A percentile compares a stretch with the other conserved stretches of the same genome.
These are phyloP conservation scores for Sarocladiaceae sp. DNA, from an alignment of 2,329 filamentous ascomycete species.

Conservation along the genomic window DNA sequence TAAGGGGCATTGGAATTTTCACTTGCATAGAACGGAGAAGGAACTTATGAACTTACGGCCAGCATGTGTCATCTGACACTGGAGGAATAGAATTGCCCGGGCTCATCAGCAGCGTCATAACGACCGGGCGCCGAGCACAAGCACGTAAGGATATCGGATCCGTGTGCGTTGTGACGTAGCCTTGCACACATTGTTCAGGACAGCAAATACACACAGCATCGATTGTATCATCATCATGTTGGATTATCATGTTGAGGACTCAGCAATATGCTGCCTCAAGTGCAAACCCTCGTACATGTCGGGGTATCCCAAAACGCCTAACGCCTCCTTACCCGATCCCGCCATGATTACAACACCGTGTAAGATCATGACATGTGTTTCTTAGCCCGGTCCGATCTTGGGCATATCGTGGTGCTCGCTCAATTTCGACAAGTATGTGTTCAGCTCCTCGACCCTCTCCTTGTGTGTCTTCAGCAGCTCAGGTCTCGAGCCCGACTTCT, in stretches of 20 bases:
- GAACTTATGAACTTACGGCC: neutral
- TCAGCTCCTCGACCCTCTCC: conserved; percentile 91
- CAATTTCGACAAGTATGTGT: conserved; percentile 84
- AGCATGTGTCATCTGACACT: conserved; percentile 1
- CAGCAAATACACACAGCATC: neutral
- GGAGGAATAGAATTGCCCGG: neutral
- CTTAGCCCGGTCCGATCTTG: conserved; percentile 58
- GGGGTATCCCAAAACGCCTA: conserved; percentile 9
- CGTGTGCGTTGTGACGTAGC: neutral
- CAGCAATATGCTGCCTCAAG: neutral
- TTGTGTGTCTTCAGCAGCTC: conserved; percentile 96
- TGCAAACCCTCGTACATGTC: neutral
- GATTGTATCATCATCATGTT: neutral
- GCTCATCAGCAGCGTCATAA: neutral
- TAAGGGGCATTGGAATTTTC: neutral
- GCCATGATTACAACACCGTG: too few relatives aligned
- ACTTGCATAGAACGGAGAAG: neutral
- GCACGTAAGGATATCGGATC: neutral
- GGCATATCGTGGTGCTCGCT: conserved; percentile 98
- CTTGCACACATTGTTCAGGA: conserved; percentile 1
- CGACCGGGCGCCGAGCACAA: too few relatives aligned
- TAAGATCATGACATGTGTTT: neutral
- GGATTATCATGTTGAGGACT: too few relatives aligned
- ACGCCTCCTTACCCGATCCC: neutral
- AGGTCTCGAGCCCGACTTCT: conserved; percentile 50